Base-by-base conservation (phyloP, 306 rosid genomes). In the Acacia crassicarpa region DNA sequence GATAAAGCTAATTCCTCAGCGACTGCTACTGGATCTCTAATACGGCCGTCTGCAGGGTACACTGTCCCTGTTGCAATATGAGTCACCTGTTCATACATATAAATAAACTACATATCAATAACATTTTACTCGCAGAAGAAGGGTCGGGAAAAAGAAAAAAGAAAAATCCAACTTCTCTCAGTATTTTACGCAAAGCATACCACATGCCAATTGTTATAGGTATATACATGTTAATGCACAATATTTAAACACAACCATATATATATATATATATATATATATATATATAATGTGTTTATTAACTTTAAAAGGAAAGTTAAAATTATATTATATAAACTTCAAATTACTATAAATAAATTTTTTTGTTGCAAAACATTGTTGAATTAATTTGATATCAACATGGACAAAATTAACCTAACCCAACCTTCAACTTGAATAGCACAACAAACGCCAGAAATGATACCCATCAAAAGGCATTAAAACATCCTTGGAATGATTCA, bases 11-110 rank as follows among this genome's bases (percentile, higher is more conserved):
- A 30, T 30, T 30, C 32, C 32, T 95, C 91, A 0, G 99, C 99
- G 22, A 93, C 97, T 32, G 96, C 92, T 79, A 95, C 99, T 59
- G 97, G 96, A 86, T 95, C 99, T 2, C 44, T 84, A 40, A 23
- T 80, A 69, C 84, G 56, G 59, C 80, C 85, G 66, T 89, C 92
- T 5, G 67, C 51, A 67, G 97, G 81, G 45, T 92, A 87, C 54
- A 95, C 71, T 33, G 96, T 95, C 77, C 99, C 99, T 23, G 96
- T 91, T 56, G 99, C 87, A 82, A 92, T 98, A 25, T 98, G 98
- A 85, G 86, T 88, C 59, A 98, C 99, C 98, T 94, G 88, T 74
- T 63, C 67, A 44, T 56, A 51, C 22, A 51, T 69, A 13, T 43
- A 11, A 25, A 43, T 70, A 70, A 69, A 70, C 56, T 43, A 8